Conservation (phyloP, 2,329 filamentous ascomycete genomes). For the Botryotinia globosa region DNA sequence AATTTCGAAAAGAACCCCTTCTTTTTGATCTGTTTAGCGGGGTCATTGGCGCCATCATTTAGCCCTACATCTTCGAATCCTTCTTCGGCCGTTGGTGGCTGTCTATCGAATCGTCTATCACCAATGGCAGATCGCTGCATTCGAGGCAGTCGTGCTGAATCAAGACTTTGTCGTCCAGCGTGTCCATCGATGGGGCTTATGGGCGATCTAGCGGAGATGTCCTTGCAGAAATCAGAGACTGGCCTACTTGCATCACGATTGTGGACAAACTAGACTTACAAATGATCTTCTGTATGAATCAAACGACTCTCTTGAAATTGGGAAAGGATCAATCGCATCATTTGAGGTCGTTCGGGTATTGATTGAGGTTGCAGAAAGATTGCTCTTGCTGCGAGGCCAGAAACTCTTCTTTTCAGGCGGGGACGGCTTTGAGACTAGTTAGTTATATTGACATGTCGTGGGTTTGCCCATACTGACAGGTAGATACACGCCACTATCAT, state of each 20-base stretch:
- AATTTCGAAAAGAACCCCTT: slow-evolving; percentile 83
- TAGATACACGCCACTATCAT: slow-evolving; percentile 91
- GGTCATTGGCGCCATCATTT: slow-evolving; percentile 65
- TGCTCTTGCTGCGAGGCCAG: slow-evolving; percentile 57
- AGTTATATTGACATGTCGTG: slow-evolving; percentile 30
- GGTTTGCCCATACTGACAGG: slow-evolving; percentile 59
- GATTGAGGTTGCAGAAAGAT: slow-evolving; percentile 52
- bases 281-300: slow-evolving; percentile 96
- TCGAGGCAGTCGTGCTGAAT: slow-evolving; percentile 66
- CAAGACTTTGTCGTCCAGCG: slow-evolving; percentile 72
- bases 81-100: slow-evolving; percentile 70
- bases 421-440: slow-evolving; percentile 62
- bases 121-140: slow-evolving; percentile 60
- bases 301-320: slow-evolving; percentile 93
- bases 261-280: slow-evolving; percentile 53
- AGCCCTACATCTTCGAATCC: slow-evolving; percentile 88
- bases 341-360: slow-evolving; percentile 55
- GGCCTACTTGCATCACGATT: not conserved
- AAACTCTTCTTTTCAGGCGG: slow-evolving; percentile 79
- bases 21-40: slow-evolving; percentile 50
- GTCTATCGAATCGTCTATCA: slow-evolving; percentile 55
- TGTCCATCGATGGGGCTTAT: slow-evolving; percentile 55
- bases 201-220: slow-evolving; percentile 85
- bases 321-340: slow-evolving; percentile 82
- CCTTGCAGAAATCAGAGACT: slow-evolving; percentile 50